A percentile compares a stretch with the other conserved stretches of the same genome.
Evolutionary conservation across 2,329 filamentous ascomycete genomes (phyloP).

Genomic region (Amesomyces nigricolor): DNA sequence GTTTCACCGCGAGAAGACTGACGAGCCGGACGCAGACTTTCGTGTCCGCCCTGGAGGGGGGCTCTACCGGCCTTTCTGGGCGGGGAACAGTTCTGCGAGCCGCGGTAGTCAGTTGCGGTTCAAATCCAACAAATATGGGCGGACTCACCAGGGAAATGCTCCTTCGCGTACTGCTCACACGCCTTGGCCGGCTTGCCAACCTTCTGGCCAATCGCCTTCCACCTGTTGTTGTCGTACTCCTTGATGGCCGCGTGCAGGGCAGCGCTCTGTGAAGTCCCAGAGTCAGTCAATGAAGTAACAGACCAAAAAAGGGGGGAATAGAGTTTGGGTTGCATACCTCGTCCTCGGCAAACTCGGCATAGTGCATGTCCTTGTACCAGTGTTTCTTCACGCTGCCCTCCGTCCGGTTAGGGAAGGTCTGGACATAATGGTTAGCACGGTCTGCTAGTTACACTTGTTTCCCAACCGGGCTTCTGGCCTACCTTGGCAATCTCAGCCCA

Average conservation of each 20-base stretch:
- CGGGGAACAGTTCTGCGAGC: slow-evolving; percentile 19
- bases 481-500: slow-evolving; percentile 99
- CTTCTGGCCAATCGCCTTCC: slow-evolving; percentile 95
- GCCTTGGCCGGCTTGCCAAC: slow-evolving; percentile 95
- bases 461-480: slow-evolving; percentile 23
- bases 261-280: slow-evolving; percentile 51
- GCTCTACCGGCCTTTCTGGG: slow-evolving; percentile 14
- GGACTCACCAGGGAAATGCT: slow-evolving; percentile 65
- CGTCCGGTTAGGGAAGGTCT: slow-evolving; percentile 89
- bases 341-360: slow-evolving; percentile 95
- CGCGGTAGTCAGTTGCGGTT: slow-evolving; percentile 1
- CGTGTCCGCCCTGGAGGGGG: background rate
- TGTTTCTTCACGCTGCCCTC: slow-evolving; percentile 99
- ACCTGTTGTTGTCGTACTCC: slow-evolving; percentile 97
- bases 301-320: background rate
- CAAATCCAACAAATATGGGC: background rate
- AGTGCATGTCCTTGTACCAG: slow-evolving; percentile 99
- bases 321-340: slow-evolving; percentile 56
- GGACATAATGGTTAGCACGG: slow-evolving; percentile 20
- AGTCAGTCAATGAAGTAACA: background rate
- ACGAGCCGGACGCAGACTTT: background rate
- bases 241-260: slow-evolving; percentile 90
- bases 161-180: slow-evolving; percentile 82
- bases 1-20: background rate
- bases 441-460: background rate